Conservation (phyloP, 768 basidiomycete species). For the Scleroderma bovista region DNA sequence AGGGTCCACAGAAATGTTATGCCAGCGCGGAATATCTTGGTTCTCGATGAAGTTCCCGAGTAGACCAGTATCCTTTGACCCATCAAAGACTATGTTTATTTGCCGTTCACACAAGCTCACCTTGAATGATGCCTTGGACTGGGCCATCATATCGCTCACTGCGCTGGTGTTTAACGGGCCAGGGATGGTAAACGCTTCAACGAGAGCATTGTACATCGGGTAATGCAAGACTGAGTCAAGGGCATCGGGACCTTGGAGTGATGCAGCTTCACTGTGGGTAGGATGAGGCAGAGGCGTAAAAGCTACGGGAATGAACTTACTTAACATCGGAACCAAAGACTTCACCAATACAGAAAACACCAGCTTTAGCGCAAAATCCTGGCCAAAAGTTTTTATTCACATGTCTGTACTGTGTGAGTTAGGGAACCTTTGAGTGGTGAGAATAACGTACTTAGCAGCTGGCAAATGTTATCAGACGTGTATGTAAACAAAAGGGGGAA, state of each 20-base stretch:
- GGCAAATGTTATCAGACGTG: not conserved
- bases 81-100: not conserved
- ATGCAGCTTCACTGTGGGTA: conserved; percentile 42
- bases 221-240: conserved; percentile 71
- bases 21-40: conserved; percentile 73
- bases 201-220: conserved; percentile 60
- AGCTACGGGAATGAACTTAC: conserved; percentile 27
- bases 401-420: conserved; percentile 38
- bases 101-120: conserved; percentile 15
- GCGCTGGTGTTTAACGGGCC: conserved; percentile 60
- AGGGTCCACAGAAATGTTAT: conserved; percentile 63
- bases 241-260: conserved; percentile 55
- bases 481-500: not conserved
- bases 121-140: conserved; percentile 50
- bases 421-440: not conserved
- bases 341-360: conserved; percentile 85
- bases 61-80: conserved; percentile 18
- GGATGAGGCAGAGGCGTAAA: conserved; percentile 10
- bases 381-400: conserved; percentile 76
- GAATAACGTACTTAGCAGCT: conserved; percentile 29
- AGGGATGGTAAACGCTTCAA: conserved; percentile 65
- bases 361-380: conserved; percentile 63
- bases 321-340: conserved; percentile 52
- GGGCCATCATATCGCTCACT: conserved; percentile 44
- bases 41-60: conserved; percentile 81